phyloP scores from a whole-genome alignment of 2,329 filamentous ascomycete genomes.

The Microdochium nivale region DNA sequence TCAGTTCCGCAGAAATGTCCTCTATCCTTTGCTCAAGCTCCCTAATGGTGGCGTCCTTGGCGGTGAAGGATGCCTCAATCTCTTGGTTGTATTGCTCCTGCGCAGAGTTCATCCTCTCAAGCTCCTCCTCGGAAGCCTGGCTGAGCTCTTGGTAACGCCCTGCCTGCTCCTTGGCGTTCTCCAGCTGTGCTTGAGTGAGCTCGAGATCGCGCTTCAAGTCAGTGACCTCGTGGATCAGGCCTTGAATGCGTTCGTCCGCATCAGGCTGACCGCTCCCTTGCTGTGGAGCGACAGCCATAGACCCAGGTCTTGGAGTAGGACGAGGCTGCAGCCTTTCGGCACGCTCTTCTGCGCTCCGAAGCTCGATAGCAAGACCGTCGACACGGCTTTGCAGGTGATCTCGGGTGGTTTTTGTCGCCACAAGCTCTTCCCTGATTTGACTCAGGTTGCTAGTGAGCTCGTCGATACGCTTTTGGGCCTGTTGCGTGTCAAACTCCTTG shows the following conservation, averaged over 20 bases:
- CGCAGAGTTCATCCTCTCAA: slow-evolving; percentile 69
- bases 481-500: slow-evolving; percentile 83
- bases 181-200: slow-evolving; percentile 68
- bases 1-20: slow-evolving; percentile 75
- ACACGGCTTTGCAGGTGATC: slow-evolving; percentile 86
- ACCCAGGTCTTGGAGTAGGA: slow-evolving; percentile 53
- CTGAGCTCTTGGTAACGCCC: slow-evolving; percentile 87
- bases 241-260: slow-evolving; percentile 60
- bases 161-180: slow-evolving; percentile 70
- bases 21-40: slow-evolving; percentile 79
- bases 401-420: slow-evolving; percentile 75
- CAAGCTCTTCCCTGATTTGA: slow-evolving; percentile 76
- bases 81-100: slow-evolving; percentile 86
- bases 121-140: slow-evolving; percentile 77
- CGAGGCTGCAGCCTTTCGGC: slow-evolving; percentile 74
- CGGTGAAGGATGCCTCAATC: slow-evolving; percentile 63
- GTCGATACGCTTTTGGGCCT: slow-evolving; percentile 85
- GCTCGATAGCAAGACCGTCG: slow-evolving; percentile 79
- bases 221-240: slow-evolving; percentile 73
- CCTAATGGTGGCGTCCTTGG: slow-evolving; percentile 71
- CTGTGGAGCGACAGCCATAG: slow-evolving; percentile 28
- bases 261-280: slow-evolving; percentile 32
- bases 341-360: slow-evolving; percentile 84
- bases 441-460: slow-evolving; percentile 76
- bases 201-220: slow-evolving; percentile 85